A percentile compares a stretch with the other conserved stretches of the same genome.
phyloP scores from a whole-genome alignment of 2,329 filamentous ascomycete species.

The Aureobasidium sp. region DNA sequence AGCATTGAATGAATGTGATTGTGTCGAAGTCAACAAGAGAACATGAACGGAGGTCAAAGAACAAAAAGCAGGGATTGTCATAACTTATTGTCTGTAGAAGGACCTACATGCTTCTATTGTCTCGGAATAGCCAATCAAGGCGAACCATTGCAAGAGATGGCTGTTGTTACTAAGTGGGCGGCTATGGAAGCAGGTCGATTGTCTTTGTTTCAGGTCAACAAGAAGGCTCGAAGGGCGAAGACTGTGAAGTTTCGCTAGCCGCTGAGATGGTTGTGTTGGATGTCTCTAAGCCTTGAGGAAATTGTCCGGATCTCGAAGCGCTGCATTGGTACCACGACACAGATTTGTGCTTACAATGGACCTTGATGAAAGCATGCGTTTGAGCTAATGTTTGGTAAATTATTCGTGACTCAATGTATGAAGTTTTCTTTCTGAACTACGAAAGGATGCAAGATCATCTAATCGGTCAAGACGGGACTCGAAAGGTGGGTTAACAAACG shows the following conservation, averaged over 20 bases:
- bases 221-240: neutral
- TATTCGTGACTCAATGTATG: neutral
- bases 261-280: conserved; percentile 1
- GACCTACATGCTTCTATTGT: conserved; percentile 11
- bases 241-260: neutral
- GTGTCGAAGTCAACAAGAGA: neutral
- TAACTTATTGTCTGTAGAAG: conserved; percentile 9
- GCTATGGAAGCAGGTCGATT: neutral
- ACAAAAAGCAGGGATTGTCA: neutral
- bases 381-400: neutral
- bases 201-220: neutral
- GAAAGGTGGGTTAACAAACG: neutral
- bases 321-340: neutral
- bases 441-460: neutral
- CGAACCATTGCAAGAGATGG: neutral
- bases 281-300: neutral
- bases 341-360: neutral
- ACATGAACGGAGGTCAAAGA: neutral
- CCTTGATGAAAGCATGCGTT: neutral
- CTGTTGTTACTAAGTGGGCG: neutral
- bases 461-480: neutral
- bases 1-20: neutral
- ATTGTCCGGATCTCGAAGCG: neutral
- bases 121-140: neutral
- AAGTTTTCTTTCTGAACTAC: neutral